A percentile compares a stretch with the other conserved stretches of the same genome.
phyloP scores from a whole-genome alignment of 495 filamentous ascomycete species.

The Haplographium delicatum region DNA sequence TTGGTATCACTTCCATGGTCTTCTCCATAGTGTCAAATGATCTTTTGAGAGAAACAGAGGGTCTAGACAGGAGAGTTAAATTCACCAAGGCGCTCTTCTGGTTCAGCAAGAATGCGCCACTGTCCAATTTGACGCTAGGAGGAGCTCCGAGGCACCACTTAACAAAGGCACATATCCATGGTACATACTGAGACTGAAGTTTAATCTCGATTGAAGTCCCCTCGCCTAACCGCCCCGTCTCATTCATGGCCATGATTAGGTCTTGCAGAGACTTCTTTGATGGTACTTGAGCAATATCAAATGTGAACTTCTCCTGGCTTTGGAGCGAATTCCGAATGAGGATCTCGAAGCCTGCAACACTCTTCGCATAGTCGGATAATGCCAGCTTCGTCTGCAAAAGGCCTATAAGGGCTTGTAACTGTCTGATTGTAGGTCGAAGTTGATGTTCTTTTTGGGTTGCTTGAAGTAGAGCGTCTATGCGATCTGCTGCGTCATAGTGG shows the following conservation, averaged over 20 bases:
- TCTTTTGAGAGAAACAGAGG: no score
- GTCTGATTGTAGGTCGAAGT: background rate
- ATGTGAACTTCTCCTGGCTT: background rate
- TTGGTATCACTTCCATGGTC: no score
- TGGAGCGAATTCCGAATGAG: background rate
- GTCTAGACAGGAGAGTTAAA: no score
- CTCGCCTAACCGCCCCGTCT: no score
- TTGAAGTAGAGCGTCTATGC: background rate
- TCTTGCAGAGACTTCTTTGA: background rate
- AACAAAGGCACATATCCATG: background rate
- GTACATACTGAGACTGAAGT: no score
- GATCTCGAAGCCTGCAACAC: background rate
- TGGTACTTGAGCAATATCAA: background rate
- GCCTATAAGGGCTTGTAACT: background rate
- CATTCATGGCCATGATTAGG: background rate
- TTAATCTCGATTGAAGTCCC: no score
- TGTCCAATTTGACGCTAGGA: background rate
- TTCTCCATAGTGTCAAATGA: no score
- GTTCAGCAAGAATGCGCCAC: background rate
- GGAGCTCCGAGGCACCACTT: constrained; percentile 1
- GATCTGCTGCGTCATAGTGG: background rate
- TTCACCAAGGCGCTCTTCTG: no score
- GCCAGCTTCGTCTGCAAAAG: background rate
- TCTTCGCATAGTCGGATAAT: background rate
- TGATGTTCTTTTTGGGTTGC: background rate